Evolutionary conservation across 2,329 filamentous ascomycete species (phyloP).

Genomic region (Cladobotryum protrusum): DNA sequence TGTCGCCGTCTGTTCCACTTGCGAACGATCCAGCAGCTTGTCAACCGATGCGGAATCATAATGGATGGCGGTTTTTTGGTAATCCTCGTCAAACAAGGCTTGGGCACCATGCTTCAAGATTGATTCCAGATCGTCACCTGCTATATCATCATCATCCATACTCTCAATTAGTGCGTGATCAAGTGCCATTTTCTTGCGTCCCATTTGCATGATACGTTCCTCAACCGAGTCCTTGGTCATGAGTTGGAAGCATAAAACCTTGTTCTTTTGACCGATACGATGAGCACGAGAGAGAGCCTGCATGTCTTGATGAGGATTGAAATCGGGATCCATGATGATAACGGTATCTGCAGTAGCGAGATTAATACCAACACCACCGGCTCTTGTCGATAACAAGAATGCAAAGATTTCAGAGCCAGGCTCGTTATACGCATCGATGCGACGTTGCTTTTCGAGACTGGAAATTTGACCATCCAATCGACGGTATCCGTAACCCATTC

Average conservation of each 20-base stretch:
- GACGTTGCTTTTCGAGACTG: constrained; percentile 83
- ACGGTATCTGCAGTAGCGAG: constrained; percentile 95
- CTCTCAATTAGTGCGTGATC: constrained; percentile 92
- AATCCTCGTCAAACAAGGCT: constrained; percentile 74
- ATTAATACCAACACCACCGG: constrained; percentile 96
- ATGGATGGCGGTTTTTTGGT: constrained; percentile 63
- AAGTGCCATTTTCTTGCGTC: constrained; percentile 90
- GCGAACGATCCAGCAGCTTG: constrained; percentile 79
- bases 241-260: constrained; percentile 90
- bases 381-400: constrained; percentile 87
- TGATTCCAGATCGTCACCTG: constrained; percentile 73
- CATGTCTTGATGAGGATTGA: constrained; percentile 96
- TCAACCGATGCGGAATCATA: constrained; percentile 84
- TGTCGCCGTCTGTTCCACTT: constrained; percentile 64
- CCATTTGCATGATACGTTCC: constrained; percentile 94
- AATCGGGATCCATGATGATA: constrained; percentile 94
- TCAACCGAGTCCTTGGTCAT: constrained; percentile 86
- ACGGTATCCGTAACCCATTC: constrained; percentile 64
- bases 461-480: constrained; percentile 81
- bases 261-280: constrained; percentile 92
- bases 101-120: constrained; percentile 84
- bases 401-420: constrained; percentile 77
- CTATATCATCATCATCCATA: constrained; percentile 79
- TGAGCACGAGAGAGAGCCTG: constrained; percentile 92
- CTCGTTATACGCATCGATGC: constrained; percentile 90